Conservation (phyloP, 2,329 filamentous ascomycete species). For the Aureobasidium sp. region DNA sequence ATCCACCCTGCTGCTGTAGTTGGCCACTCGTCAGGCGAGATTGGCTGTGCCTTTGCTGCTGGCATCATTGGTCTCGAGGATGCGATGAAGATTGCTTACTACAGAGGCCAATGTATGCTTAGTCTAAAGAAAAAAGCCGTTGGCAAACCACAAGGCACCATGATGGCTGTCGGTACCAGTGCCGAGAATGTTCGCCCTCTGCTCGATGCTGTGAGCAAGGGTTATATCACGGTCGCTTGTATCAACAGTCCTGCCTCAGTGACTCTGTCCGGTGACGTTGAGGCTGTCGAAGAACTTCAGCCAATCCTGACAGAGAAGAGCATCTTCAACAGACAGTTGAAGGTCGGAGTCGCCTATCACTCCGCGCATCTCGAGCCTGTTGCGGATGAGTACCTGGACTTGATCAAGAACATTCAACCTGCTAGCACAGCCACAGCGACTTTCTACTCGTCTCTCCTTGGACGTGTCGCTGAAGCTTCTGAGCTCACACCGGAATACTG, state of each 20-base stretch:
- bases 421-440: background rate
- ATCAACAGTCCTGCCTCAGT: constrained; percentile 37
- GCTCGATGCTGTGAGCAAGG: constrained; percentile 13
- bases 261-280: constrained; percentile 40
- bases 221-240: constrained; percentile 20
- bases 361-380: constrained; percentile 6
- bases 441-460: constrained; percentile 18
- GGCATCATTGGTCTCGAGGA: constrained; percentile 18
- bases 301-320: constrained; percentile 8
- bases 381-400: background rate
- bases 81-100: constrained; percentile 22
- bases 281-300: constrained; percentile 3
- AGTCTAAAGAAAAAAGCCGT: constrained; percentile 2
- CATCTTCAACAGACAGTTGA: constrained; percentile 11
- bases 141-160: constrained; percentile 18
- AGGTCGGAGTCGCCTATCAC: constrained; percentile 5
- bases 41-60: constrained; percentile 28
- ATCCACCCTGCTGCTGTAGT: constrained; percentile 22
- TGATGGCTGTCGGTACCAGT: constrained; percentile 29
- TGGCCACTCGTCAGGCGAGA: constrained; percentile 30
- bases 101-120: constrained; percentile 19
- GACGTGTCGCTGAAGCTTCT: background rate
- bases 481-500: constrained; percentile 34
- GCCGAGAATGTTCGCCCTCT: constrained; percentile 20
- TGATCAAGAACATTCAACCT: constrained; percentile 8